A percentile compares a stretch with the other conserved stretches of the same genome.
These are phyloP conservation scores for Fusarium buxicola DNA, from an alignment of 2,329 filamentous ascomycete genomes.

Conservation along the genomic window DNA sequence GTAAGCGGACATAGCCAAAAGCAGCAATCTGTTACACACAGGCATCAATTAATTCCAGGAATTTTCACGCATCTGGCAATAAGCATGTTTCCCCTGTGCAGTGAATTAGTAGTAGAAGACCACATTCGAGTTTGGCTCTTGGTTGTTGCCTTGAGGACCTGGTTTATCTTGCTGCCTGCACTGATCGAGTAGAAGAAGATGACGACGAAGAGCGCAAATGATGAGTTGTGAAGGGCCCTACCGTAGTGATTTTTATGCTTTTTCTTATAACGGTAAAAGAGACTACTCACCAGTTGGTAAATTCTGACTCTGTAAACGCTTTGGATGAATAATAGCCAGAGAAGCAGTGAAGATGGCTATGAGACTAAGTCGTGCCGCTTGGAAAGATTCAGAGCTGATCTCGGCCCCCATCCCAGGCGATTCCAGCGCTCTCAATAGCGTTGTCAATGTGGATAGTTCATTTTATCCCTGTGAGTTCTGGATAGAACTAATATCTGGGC, in stretches of 20 bases:
- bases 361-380: conserved; percentile 27
- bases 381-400: conserved; percentile 32
- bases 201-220: conserved; percentile 38
- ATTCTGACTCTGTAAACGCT: conserved; percentile 31
- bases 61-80: too few relatives aligned
- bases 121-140: too few relatives aligned
- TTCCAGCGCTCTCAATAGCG: conserved; percentile 27
- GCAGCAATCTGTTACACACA: too few relatives aligned
- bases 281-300: conserved; percentile 33
- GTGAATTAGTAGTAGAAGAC: too few relatives aligned
- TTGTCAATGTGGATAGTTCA: conserved; percentile 38
- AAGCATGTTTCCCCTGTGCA: too few relatives aligned
- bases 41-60: too few relatives aligned
- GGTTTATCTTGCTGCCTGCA: conserved; percentile 21
- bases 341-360: conserved; percentile 32
- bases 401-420: conserved; percentile 14
- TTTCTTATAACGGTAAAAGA: not conserved
- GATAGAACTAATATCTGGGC: conserved; percentile 12
- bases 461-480: conserved; percentile 30
- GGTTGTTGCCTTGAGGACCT: too few relatives aligned
- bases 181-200: conserved; percentile 35
- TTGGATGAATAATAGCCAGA: conserved; percentile 20
- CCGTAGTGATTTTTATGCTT: conserved; percentile 3
- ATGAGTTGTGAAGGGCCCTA: conserved; percentile 39
- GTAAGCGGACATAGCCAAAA: too few relatives aligned